Base-by-base conservation (phyloP, 2,329 filamentous ascomycete genomes). In the Penicillium verrucosum region DNA sequence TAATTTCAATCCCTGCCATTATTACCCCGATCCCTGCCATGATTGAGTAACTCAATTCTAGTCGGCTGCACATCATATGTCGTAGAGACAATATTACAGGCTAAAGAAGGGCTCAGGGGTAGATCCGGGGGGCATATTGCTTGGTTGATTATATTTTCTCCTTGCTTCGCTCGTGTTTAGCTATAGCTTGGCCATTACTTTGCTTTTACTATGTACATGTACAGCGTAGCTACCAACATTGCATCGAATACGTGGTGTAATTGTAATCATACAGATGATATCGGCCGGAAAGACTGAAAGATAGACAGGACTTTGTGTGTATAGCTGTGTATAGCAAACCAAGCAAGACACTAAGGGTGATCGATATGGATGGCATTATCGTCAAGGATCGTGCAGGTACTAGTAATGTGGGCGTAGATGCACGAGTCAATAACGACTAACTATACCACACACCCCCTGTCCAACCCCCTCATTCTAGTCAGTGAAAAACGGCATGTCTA, bases 61-160 rank as follows among this genome's bases (percentile, higher is more conserved):
- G 9, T 48, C 34, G 14, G 10, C 44, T 54, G 43, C 51, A 54
- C 36, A 46, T 49, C 43, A 54, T 54, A 32, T 32, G 30, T 32
- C 12, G 30, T 32, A 5, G 11, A 32, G 11, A 12, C 30, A 11
- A 23, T 34, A 25, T 32, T 34, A 18, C 21, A 43, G 49, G 30
- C 23, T 25, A 38, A 32, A 32, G 32, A 46, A n/a, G 16, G 8
- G n/a, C 49, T 49, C 44, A 54, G 51, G 51, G 51, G 51, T 36
- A 49, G 43, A 42, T 54, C 43, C 21, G 40, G 40, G 38, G 38
- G 18, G 18, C 18, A 12, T 27, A 32, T 25, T 37, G 36, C 11
- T 34, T 53, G 18, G 16, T n/a, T 25, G 11, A 9, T 8, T 30
- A 30, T 41, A 5, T 36, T 21, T 34, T 32, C 51, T 27, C 36